A percentile compares a stretch with the other conserved stretches of the same genome.
Evolutionary conservation across 805 yeast genomes (phyloP).

Genomic region (Schwanniomyces pseudopolymorphus): DNA sequence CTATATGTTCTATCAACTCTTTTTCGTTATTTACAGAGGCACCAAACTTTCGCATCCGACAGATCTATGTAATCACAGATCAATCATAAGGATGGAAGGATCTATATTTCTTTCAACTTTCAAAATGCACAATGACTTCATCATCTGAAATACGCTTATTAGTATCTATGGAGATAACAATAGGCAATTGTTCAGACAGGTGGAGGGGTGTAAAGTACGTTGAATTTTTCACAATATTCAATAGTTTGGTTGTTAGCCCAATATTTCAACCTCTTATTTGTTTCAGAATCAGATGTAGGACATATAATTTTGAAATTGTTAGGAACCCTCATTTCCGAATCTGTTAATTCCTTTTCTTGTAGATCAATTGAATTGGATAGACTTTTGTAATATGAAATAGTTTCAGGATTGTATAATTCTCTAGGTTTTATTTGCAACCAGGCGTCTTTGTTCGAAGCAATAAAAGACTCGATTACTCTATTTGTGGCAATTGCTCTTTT

Average conservation of each 20-base stretch:
- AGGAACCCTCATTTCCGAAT: constrained; percentile 14
- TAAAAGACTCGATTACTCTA: constrained; percentile 31
- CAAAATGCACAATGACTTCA: neutral
- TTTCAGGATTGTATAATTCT: constrained; percentile 13
- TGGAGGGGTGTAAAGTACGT: constrained; percentile 8
- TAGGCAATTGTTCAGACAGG: neutral
- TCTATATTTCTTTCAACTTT: too few species aligned
- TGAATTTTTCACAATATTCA: constrained; percentile 28
- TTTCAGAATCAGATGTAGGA: constrained; percentile 18
- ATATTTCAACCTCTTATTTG: constrained; percentile 19
- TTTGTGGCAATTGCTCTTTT: constrained; percentile 34
- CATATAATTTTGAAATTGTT: constrained; percentile 25
- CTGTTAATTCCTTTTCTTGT: constrained; percentile 14
- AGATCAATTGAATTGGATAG: constrained; percentile 16
- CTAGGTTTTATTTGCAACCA: constrained; percentile 12
- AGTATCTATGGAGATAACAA: neutral
- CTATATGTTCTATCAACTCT: too few species aligned
- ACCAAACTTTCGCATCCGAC: too few species aligned
- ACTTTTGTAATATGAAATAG: constrained; percentile 15
- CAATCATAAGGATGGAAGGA: neutral
- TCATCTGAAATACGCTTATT: neutral
- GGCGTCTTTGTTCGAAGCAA: constrained; percentile 6
- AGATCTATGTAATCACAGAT: too few species aligned
- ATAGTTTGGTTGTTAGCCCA: constrained; percentile 39
- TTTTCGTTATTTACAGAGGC: too few species aligned